Evolutionary conservation across 371 early-diverging fungal genomes (phyloP).

Genomic region (Mucor mucedo): DNA sequence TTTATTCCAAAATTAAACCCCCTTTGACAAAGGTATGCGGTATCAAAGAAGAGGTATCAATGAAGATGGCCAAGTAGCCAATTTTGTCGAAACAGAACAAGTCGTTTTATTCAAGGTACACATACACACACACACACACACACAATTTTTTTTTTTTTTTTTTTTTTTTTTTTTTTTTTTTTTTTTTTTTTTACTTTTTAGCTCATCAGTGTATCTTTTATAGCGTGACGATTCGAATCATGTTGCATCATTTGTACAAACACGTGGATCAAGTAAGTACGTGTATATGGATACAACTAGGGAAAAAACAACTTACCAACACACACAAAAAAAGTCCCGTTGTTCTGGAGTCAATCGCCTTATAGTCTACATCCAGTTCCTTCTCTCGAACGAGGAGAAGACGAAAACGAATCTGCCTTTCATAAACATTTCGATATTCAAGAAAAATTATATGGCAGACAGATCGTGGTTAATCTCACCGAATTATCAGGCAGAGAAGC

Average conservation of each 20-base stretch:
- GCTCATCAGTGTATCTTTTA: neutral
- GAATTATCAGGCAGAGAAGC: constrained; percentile 59
- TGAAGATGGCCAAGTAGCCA: constrained; percentile 65
- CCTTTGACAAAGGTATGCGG: constrained; percentile 52
- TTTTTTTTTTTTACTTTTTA: neutral
- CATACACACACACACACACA: neutral
- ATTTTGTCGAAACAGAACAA: constrained; percentile 79
- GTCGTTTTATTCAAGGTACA: constrained; percentile 47
- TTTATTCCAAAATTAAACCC: neutral
- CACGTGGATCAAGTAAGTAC: constrained; percentile 62
- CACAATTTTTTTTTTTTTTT: no score
- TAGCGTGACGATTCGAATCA: constrained; percentile 57
- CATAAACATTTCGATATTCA: constrained; percentile 74
- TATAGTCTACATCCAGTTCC: constrained; percentile 73
- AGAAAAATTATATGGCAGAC: constrained; percentile 71
- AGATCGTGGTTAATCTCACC: constrained; percentile 85
- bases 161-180: neutral
- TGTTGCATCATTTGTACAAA: constrained; percentile 68
- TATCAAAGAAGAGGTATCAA: constrained; percentile 70
- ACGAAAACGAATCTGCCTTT: constrained; percentile 56
- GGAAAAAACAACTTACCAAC: neutral
- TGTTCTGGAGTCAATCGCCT: constrained; percentile 76
- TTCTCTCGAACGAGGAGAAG: constrained; percentile 57
- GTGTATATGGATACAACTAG: neutral
- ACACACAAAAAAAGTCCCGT: constrained; percentile 45